Evolutionary conservation across 805 yeast genomes (phyloP).

Genomic region (Cyberlindnera nakhonratchasimensis): DNA sequence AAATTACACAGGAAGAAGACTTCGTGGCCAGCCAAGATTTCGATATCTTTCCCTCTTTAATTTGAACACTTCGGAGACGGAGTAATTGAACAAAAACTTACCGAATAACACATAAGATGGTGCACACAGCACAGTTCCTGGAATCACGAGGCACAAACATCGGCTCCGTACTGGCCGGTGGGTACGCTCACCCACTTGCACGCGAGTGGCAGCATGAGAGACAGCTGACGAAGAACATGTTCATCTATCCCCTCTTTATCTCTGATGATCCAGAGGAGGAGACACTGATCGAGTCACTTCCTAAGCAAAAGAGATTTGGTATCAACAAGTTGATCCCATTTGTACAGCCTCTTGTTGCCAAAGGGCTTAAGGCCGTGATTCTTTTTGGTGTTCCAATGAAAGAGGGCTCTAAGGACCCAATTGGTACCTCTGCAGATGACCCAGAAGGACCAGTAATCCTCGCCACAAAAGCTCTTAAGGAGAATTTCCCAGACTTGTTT

Average conservation of each 20-base stretch:
- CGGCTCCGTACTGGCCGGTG: conserved; percentile 84
- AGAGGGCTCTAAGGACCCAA: conserved; percentile 70
- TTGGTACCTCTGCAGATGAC: conserved; percentile 91
- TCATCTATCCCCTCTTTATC: conserved; percentile 88
- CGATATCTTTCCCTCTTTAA: too few relatives aligned
- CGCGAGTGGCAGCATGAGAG: conserved; percentile 91
- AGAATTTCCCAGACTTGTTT: conserved; percentile 75
- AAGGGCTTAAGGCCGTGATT: conserved; percentile 84
- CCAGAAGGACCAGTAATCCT: conserved; percentile 92
- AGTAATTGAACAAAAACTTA: background rate
- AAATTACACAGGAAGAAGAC: too few relatives aligned
- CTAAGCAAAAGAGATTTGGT: conserved; percentile 87
- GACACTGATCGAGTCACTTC: conserved; percentile 67
- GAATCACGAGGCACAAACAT: conserved; percentile 55
- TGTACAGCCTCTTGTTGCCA: conserved; percentile 62
- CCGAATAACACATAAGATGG: conserved; percentile 35
- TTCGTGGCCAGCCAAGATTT: too few relatives aligned
- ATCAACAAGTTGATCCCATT: conserved; percentile 72
- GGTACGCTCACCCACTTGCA: conserved; percentile 85
- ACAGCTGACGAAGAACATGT: conserved; percentile 80
- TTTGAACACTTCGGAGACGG: too few relatives aligned
- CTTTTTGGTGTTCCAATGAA: conserved; percentile 88
- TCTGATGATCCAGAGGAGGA: conserved; percentile 82
- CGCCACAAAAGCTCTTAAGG: conserved; percentile 62
- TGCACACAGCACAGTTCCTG: conserved; percentile 70